A percentile compares a stretch with the other conserved stretches of the same genome.
Conservation (phyloP, 2,329 filamentous ascomycete genomes). For the Talaromyces rugulosus region DNA sequence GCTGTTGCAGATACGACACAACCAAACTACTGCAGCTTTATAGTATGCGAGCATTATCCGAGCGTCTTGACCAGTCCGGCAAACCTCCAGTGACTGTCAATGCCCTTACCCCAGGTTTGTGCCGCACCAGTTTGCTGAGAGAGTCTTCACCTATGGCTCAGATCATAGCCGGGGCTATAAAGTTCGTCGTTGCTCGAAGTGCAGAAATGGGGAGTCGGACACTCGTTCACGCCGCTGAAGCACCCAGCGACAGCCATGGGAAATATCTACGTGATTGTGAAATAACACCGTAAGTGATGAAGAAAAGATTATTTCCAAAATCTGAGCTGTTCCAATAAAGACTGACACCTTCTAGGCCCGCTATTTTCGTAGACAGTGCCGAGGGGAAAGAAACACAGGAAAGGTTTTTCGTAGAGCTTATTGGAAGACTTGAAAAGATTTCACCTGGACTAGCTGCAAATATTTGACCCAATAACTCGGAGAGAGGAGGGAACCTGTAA, state of each 20-base stretch:
- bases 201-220: slow-evolving; percentile 6
- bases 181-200: slow-evolving; percentile 1
- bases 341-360: not conserved
- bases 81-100: slow-evolving; percentile 3
- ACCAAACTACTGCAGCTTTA: slow-evolving; percentile 8
- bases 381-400: slow-evolving; percentile 3
- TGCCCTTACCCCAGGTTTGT: slow-evolving; percentile 1
- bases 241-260: slow-evolving; percentile 1
- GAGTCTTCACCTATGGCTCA: not conserved
- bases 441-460: not conserved
- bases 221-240: slow-evolving; percentile 5
- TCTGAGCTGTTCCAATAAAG: too few species aligned
- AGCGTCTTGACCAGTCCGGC: not conserved
- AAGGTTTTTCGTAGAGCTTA: slow-evolving; percentile 1
- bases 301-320: not conserved
- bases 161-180: not conserved
- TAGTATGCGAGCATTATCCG: slow-evolving; percentile 4
- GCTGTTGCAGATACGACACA: slow-evolving; percentile 4
- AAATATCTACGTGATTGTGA: slow-evolving; percentile 9
- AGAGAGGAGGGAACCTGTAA: slow-evolving; percentile 58
- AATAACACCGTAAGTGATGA: slow-evolving; percentile 3
- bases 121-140: slow-evolving; percentile 3
- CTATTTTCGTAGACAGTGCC: not conserved
- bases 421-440: not conserved
- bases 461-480: slow-evolving; percentile 62